phyloP scores from a whole-genome alignment of 306 rosid species.

The Crataegus laevigata region DNA sequence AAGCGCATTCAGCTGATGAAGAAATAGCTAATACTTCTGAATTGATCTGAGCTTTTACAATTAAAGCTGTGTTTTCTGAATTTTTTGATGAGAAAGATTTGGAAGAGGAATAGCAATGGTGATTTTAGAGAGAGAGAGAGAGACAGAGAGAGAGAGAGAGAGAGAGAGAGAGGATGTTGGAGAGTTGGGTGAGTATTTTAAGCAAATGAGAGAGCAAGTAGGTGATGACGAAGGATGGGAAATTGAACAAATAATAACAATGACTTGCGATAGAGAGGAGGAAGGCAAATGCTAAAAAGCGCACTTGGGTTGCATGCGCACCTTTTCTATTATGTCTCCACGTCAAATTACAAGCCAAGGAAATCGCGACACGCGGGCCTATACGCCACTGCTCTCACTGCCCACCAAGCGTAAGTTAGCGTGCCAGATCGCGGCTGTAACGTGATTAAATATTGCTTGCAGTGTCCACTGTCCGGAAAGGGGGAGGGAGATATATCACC shows the following conservation, averaged over 20 bases:
- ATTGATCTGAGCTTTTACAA: neutral
- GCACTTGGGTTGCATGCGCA: neutral
- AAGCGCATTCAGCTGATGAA: neutral
- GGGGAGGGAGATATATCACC: neutral
- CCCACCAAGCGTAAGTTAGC: neutral
- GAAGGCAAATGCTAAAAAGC: slow-evolving; percentile 1
- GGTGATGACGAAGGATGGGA: slow-evolving; percentile 23
- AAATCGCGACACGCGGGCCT: slow-evolving; percentile 8
- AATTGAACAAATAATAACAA: neutral
- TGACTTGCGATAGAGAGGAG: neutral
- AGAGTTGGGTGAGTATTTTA: slow-evolving; percentile 21
- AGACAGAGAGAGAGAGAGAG: neutral
- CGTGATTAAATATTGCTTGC: neutral
- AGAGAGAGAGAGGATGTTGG: slow-evolving; percentile 3
- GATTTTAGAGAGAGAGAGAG: neutral
- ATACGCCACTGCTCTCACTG: neutral
- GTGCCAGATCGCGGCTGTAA: neutral
- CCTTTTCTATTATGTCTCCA: slow-evolving; percentile 5
- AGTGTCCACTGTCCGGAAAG: neutral
- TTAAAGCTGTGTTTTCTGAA: neutral
- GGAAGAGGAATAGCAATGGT: neutral
- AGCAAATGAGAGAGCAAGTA: slow-evolving; percentile 11
- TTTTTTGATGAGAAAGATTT: neutral
- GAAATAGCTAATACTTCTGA: neutral
- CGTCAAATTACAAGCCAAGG: slow-evolving; percentile 7